A percentile compares a stretch with the other conserved stretches of the same genome.
Evolutionary conservation across 441 rosid genomes (phyloP).

Genomic region (Omphalea diandra): DNA sequence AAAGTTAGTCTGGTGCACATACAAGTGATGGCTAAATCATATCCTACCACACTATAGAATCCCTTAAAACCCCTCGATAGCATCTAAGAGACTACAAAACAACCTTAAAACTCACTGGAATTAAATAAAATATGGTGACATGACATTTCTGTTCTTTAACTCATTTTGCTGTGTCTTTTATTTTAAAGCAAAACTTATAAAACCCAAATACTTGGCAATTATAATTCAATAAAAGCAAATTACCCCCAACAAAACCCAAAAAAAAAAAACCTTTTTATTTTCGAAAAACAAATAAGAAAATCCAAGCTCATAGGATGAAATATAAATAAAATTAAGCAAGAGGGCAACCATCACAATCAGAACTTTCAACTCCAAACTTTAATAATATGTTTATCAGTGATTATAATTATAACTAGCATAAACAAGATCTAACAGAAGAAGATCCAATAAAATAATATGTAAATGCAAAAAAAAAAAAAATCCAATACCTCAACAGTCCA

Average conservation of each 20-base stretch:
- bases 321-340: slow-evolving; percentile 7
- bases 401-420: neutral
- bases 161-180: neutral
- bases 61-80: neutral
- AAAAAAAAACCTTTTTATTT: neutral
- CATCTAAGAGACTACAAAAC: neutral
- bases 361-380: neutral
- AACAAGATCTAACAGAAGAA: slow-evolving; percentile 18
- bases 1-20: neutral
- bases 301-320: neutral
- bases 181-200: neutral
- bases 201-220: no score
- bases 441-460: slow-evolving; percentile 18
- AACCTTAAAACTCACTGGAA: neutral
- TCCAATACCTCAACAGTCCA: slow-evolving; percentile 94
- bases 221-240: neutral
- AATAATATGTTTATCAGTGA: neutral
- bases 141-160: neutral
- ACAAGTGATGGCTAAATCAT: neutral
- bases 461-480: neutral
- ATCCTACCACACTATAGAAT: neutral
- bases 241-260: neutral
- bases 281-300: neutral
- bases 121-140: neutral
- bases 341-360: slow-evolving; percentile 21